These are phyloP conservation scores for Fraxinus paxiana DNA, from an alignment of 305 asterid species.

Conservation along the genomic window DNA sequence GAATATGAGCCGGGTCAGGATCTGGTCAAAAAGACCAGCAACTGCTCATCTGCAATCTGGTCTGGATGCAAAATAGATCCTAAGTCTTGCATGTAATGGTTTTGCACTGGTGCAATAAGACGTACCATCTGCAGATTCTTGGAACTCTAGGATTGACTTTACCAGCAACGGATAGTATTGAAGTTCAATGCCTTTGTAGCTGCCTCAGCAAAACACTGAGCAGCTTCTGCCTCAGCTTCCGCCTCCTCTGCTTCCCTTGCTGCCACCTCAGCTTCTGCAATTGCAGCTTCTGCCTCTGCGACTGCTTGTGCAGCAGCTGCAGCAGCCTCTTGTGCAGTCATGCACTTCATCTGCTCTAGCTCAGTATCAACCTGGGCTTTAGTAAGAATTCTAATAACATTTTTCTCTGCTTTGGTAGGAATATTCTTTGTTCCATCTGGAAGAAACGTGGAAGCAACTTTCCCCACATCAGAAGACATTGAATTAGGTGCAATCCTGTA, in stretches of 20 bases:
- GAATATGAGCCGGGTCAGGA: neutral
- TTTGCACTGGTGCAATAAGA: neutral
- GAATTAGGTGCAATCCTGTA: slow-evolving; percentile 74
- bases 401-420: slow-evolving; percentile 33
- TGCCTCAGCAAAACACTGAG: slow-evolving; percentile 74
- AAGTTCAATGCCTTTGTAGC: slow-evolving; percentile 50
- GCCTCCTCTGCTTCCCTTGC: slow-evolving; percentile 90
- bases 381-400: slow-evolving; percentile 36
- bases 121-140: neutral
- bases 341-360: slow-evolving; percentile 68
- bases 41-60: neutral
- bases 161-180: slow-evolving; percentile 64
- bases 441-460: slow-evolving; percentile 30
- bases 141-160: slow-evolving; percentile 37
- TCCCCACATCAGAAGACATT: slow-evolving; percentile 27
- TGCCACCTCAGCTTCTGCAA: slow-evolving; percentile 86
- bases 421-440: slow-evolving; percentile 39
- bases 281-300: slow-evolving; percentile 87
- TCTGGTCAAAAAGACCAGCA: neutral
- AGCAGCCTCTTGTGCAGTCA: slow-evolving; percentile 77
- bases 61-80: neutral
- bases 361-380: slow-evolving; percentile 78
- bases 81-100: neutral
- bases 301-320: slow-evolving; percentile 82
- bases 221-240: slow-evolving; percentile 89